Percentiles rank a stretch among this genome's conserved stretches.
phyloP scores from a whole-genome alignment of 805 yeast genomes.

The Saturnispora silvae region DNA sequence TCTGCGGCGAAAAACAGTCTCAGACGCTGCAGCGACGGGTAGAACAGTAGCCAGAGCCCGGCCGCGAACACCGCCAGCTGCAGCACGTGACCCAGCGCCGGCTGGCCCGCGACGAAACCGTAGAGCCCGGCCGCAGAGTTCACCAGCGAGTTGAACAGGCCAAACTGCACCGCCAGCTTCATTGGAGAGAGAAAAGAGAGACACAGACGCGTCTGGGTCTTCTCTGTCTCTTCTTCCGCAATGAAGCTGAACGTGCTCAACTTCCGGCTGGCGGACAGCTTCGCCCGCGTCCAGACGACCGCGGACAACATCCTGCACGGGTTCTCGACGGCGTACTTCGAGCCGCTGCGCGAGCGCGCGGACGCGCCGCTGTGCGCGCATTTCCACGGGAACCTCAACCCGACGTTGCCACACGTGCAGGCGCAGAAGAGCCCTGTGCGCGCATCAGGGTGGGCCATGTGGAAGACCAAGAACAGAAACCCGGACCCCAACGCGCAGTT shows the following conservation, averaged over 20 bases:
- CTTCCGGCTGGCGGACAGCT: constrained; percentile 41
- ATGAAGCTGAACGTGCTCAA: constrained; percentile 37
- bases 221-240: neutral
- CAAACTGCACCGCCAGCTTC: constrained; percentile 6
- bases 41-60: constrained; percentile 1
- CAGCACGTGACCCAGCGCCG: constrained; percentile 3
- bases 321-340: constrained; percentile 39
- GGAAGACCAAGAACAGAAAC: constrained; percentile 59
- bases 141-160: constrained; percentile 3
- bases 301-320: constrained; percentile 67
- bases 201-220: neutral
- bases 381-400: constrained; percentile 59
- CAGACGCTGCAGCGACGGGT: constrained; percentile 1
- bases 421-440: constrained; percentile 42
- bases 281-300: constrained; percentile 44
- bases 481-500: constrained; percentile 31
- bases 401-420: constrained; percentile 49
- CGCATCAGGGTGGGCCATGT: constrained; percentile 71
- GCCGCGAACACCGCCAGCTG: constrained; percentile 3
- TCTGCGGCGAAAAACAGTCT: constrained; percentile 3
- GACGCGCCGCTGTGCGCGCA: constrained; percentile 39
- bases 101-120: constrained; percentile 6
- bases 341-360: constrained; percentile 33
- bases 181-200: neutral
- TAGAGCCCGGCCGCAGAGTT: constrained; percentile 6